Evolutionary conservation across 345 rosid species (phyloP).

Genomic region (Boechera retrofracta): DNA sequence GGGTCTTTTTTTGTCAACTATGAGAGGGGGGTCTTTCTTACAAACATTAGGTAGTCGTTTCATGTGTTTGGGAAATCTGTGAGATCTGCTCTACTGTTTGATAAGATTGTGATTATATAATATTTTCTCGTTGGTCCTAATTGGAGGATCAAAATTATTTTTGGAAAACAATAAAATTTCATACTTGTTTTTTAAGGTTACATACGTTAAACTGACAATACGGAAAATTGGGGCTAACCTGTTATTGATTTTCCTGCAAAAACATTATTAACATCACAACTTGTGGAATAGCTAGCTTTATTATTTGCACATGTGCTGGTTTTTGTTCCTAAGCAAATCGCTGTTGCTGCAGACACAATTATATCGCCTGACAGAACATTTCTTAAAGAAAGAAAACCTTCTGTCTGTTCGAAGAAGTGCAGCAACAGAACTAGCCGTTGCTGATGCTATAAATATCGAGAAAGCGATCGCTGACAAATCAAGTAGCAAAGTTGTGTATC

Average conservation of each 20-base stretch:
- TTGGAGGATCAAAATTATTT: neutral
- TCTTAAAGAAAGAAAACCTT: constrained; percentile 76
- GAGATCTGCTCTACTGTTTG: constrained; percentile 12
- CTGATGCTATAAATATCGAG: constrained; percentile 95
- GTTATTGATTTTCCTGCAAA: neutral
- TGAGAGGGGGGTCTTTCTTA: neutral
- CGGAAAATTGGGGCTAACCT: neutral
- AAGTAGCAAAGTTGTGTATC: constrained; percentile 80
- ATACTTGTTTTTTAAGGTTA: neutral
- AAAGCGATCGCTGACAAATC: constrained; percentile 81
- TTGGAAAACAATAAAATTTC: constrained; percentile 11
- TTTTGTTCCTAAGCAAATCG: constrained; percentile 17
- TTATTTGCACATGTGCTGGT: constrained; percentile 22
- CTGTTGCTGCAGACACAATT: constrained; percentile 76
- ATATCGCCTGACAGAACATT: constrained; percentile 80
- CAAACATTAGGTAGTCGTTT: neutral
- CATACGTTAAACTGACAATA: neutral
- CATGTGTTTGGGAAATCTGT: neutral
- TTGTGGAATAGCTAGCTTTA: constrained; percentile 11
- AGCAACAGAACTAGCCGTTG: constrained; percentile 93
- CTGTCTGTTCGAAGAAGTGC: constrained; percentile 74
- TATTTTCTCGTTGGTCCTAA: neutral
- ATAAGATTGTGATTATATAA: constrained; percentile 2
- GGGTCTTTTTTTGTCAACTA: too few relatives aligned
- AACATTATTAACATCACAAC: neutral